These are phyloP conservation scores for Hericium coralloides DNA, from an alignment of 768 basidiomycete species.

Conservation along the genomic window DNA sequence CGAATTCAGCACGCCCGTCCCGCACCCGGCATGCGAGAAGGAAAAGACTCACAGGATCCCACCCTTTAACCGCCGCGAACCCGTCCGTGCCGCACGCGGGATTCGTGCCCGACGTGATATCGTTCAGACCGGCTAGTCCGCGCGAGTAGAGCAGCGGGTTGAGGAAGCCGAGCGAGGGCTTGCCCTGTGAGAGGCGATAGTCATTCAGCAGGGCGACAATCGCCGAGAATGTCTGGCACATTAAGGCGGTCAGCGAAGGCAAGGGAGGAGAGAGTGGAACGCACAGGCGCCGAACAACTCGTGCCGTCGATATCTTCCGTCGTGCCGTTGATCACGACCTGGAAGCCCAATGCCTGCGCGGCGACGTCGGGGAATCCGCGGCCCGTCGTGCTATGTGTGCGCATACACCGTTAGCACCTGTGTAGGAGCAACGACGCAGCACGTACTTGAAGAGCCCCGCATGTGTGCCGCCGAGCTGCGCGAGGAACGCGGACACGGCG, in stretches of 20 bases:
- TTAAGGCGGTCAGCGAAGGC: slow-evolving; percentile 13
- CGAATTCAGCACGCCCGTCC: background rate
- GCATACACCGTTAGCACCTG: no score
- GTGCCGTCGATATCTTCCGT: slow-evolving; percentile 36
- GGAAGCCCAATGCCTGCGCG: slow-evolving; percentile 41
- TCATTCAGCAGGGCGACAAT: slow-evolving; percentile 30
- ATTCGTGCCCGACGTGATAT: slow-evolving; percentile 51
- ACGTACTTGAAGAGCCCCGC: slow-evolving; percentile 37
- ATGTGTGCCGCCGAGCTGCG: slow-evolving; percentile 35
- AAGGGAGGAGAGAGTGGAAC: background rate
- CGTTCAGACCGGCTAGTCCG: slow-evolving; percentile 25
- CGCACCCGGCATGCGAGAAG: background rate
- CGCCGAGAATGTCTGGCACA: slow-evolving; percentile 17
- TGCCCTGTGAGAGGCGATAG: slow-evolving; percentile 24
- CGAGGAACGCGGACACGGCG: slow-evolving; percentile 22
- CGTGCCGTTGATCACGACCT: slow-evolving; percentile 45
- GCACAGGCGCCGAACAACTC: slow-evolving; percentile 25
- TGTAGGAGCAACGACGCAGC: no score
- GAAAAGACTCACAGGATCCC: slow-evolving; percentile 11
- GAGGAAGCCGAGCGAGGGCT: slow-evolving; percentile 29
- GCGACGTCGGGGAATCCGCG: slow-evolving; percentile 31
- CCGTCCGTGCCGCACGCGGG: slow-evolving; percentile 56
- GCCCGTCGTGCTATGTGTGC: slow-evolving; percentile 13
- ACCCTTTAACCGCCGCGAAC: slow-evolving; percentile 17
- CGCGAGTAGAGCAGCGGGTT: slow-evolving; percentile 27